Conservation (phyloP, 331 rosid species). For the Malus hybrid region DNA sequence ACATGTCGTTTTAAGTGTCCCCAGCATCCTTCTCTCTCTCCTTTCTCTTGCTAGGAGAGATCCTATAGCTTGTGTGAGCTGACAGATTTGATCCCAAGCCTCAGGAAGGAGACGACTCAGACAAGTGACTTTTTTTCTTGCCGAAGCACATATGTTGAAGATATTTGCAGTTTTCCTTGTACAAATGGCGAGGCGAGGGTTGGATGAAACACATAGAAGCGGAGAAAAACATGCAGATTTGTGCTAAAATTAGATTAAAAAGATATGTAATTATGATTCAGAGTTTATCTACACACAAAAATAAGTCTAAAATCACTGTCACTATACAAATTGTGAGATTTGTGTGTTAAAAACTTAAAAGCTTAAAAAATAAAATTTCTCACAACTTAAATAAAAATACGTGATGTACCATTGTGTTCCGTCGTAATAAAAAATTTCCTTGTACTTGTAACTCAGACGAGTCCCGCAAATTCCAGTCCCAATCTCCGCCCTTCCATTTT, state of each 20-base stretch:
- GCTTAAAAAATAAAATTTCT: too few species aligned
- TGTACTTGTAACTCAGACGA: background rate
- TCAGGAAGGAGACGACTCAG: background rate
- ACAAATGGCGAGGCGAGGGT: slow-evolving; percentile 17
- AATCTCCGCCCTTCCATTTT: background rate
- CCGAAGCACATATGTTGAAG: background rate
- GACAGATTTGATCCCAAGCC: background rate
- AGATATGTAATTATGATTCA: slow-evolving; percentile 41
- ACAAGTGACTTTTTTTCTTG: background rate
- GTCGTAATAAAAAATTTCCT: too few species aligned
- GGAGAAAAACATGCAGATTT: background rate
- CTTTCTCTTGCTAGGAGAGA: background rate
- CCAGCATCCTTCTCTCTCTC: background rate
- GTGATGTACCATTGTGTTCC: too few species aligned
- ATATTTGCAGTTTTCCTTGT: slow-evolving; percentile 3
- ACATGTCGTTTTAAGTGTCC: slow-evolving; percentile 50
- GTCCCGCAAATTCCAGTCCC: background rate
- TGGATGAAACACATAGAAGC: background rate
- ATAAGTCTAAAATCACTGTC: background rate
- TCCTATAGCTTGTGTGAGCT: background rate
- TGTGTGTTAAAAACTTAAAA: too few species aligned
- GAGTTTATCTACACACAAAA: slow-evolving; percentile 17
- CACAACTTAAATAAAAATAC: rapidly evolving
- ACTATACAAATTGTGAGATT: too few species aligned
- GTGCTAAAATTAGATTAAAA: slow-evolving; percentile 17